Percentiles rank a stretch among this genome's conserved stretches.
These are phyloP conservation scores for Onygenales sp. DNA, from an alignment of 2,329 filamentous ascomycete genomes.

Conservation along the genomic window DNA sequence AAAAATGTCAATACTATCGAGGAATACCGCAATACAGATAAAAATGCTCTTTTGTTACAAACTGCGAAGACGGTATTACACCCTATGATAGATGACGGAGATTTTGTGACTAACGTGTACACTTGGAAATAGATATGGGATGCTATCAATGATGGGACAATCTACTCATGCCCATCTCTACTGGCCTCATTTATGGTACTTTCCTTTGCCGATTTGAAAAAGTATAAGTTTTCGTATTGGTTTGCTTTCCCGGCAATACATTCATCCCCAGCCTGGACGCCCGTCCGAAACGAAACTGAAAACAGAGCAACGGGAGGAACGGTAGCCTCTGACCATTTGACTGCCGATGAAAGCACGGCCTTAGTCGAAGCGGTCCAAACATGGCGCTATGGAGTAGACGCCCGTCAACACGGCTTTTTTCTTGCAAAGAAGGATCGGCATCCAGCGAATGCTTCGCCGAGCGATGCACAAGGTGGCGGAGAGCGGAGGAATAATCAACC, in stretches of 20 bases:
- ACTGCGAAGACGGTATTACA: constrained; percentile 62
- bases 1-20: constrained; percentile 95
- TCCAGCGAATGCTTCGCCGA: neutral
- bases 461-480: constrained; percentile 18
- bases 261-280: constrained; percentile 74
- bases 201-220: constrained; percentile 92
- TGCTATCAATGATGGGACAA: constrained; percentile 90
- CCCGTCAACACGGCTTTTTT: constrained; percentile 87
- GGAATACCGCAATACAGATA: constrained; percentile 79
- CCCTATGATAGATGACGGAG: constrained; percentile 13
- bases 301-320: constrained; percentile 2
- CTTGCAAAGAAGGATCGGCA: constrained; percentile 65
- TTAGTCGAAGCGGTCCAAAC: constrained; percentile 78
- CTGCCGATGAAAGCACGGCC: constrained; percentile 60
- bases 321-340: constrained; percentile 36
- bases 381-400: constrained; percentile 75
- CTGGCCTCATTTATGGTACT: constrained; percentile 82
- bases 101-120: neutral
- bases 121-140: constrained; percentile 76
- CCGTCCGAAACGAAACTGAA: constrained; percentile 29
- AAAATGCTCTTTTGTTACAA: constrained; percentile 64
- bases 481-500: constrained; percentile 20
- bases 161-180: constrained; percentile 88
- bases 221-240: constrained; percentile 97
- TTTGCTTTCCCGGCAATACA: constrained; percentile 93